Conservation (phyloP, 1,139 yeast species). For the Yamadazyma diospyri region DNA sequence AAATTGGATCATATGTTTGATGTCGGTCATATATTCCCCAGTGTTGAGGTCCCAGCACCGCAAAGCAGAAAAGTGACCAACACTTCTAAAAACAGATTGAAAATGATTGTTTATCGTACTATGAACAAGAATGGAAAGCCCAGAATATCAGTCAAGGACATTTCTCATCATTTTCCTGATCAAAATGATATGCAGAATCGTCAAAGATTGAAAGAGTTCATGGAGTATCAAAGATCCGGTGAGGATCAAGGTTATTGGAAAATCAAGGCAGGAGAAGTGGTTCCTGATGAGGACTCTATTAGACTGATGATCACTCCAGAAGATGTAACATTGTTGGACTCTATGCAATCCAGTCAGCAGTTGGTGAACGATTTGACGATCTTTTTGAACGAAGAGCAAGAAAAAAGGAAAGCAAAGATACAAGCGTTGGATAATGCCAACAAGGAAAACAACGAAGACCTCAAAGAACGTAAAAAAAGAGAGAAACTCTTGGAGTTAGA, state of each 20-base stretch:
- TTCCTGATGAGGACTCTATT: conserved; percentile 76
- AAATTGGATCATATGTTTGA: conserved; percentile 70
- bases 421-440: conserved; percentile 18
- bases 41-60: conserved; percentile 94
- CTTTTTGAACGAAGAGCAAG: conserved; percentile 17
- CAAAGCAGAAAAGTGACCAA: conserved; percentile 95
- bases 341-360: conserved; percentile 93
- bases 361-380: conserved; percentile 56
- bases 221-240: conserved; percentile 96
- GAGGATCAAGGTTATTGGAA: conserved; percentile 97
- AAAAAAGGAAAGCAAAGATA: conserved; percentile 26
- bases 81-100: conserved; percentile 83
- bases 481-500: conserved; percentile 35
- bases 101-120: conserved; percentile 90
- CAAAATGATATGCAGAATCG: conserved; percentile 97
- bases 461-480: conserved; percentile 18
- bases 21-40: conserved; percentile 93
- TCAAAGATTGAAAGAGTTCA: conserved; percentile 91
- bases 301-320: conserved; percentile 91
- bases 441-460: conserved; percentile 21
- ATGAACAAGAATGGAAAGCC: conserved; percentile 73
- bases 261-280: conserved; percentile 60
- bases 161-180: conserved; percentile 91
- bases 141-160: conserved; percentile 81
- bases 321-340: conserved; percentile 80